Percentiles rank a stretch among this genome's conserved stretches.
phyloP scores from a whole-genome alignment of 257 asterid genomes.

The Solanum acaule region DNA sequence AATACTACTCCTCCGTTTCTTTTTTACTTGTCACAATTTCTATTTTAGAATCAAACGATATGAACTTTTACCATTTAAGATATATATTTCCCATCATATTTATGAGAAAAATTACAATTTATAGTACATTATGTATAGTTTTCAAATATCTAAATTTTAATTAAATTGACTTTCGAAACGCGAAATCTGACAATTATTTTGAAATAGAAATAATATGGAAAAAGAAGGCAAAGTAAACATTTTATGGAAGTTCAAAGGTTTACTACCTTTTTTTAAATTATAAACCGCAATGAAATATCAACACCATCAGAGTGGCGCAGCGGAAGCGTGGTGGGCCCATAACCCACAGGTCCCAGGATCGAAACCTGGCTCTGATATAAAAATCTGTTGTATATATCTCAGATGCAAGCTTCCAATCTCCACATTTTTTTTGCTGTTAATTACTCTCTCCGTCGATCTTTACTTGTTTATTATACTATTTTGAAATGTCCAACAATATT shows the following conservation, averaged over 20 bases:
- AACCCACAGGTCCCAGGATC: conserved; percentile 99
- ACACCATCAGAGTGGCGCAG: conserved; percentile 50
- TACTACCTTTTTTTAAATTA: neutral
- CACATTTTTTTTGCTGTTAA: neutral
- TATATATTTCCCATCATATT: neutral
- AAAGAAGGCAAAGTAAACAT: neutral
- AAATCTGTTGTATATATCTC: accelerated
- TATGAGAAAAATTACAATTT: too few relatives aligned
- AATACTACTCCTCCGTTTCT: too few relatives aligned
- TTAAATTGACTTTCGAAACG: neutral
- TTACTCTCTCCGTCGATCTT: too few relatives aligned
- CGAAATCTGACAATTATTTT: too few relatives aligned
- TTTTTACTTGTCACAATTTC: neutral
- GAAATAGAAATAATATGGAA: too few relatives aligned
- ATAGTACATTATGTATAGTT: neutral
- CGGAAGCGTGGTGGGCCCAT: conserved; percentile 94
- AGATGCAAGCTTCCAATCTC: neutral
- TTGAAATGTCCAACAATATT: too few relatives aligned
- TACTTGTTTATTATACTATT: too few relatives aligned
- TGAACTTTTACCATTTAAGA: neutral
- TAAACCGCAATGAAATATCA: accelerated
- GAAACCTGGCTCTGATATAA: conserved; percentile 94
- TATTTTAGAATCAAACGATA: neutral
- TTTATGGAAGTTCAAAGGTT: neutral
- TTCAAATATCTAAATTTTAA: neutral